Conservation (phyloP, 1,139 yeast species). For the Suhomyces coccinellae region DNA sequence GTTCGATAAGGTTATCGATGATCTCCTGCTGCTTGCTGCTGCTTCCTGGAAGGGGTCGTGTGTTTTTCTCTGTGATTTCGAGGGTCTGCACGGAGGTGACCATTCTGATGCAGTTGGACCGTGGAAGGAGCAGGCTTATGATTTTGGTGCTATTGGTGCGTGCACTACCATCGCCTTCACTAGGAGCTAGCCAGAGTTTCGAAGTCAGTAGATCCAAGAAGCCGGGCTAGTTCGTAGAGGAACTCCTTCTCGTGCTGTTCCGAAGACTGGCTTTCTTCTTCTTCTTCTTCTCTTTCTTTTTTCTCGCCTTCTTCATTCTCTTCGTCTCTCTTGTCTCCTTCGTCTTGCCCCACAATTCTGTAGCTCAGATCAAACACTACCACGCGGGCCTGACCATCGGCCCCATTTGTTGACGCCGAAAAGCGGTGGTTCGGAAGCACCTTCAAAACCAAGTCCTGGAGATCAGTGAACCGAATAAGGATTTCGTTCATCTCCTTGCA, state of each 20-base stretch:
- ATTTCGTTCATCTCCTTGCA: slow-evolving; percentile 31
- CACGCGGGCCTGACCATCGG: neutral
- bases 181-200: too few species aligned
- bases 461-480: slow-evolving; percentile 21
- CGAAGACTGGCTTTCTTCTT: neutral
- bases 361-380: slow-evolving; percentile 6
- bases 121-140: slow-evolving; percentile 3
- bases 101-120: slow-evolving; percentile 2
- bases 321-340: neutral
- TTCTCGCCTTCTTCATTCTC: neutral
- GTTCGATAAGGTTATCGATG: slow-evolving; percentile 20
- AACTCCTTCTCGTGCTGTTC: neutral
- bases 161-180: neutral
- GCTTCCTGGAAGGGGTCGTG: neutral
- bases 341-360: slow-evolving; percentile 2
- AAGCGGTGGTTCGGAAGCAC: neutral
- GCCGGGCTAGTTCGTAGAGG: neutral
- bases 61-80: slow-evolving; percentile 1
- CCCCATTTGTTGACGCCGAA: neutral
- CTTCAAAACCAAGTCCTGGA: slow-evolving; percentile 13
- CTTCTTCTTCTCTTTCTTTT: neutral
- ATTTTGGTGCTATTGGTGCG: slow-evolving; percentile 2
- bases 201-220: neutral
- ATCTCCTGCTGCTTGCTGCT: slow-evolving; percentile 17
- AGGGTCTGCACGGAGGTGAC: slow-evolving; percentile 8